These are phyloP conservation scores for Chalciporus pseudorubinellus DNA, from an alignment of 768 basidiomycete species.

Conservation along the genomic window DNA sequence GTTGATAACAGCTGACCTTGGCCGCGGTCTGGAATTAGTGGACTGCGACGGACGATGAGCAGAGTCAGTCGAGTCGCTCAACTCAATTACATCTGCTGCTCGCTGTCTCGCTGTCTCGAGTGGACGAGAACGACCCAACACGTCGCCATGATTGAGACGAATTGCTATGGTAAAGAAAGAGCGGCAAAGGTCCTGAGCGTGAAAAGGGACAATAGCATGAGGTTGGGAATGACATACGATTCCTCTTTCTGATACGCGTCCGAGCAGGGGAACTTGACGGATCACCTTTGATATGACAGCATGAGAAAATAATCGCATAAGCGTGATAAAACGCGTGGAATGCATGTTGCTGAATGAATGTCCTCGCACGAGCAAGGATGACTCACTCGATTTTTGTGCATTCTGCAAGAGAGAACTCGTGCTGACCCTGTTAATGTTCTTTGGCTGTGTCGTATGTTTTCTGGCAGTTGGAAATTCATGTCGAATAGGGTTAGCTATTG, in stretches of 20 bases:
- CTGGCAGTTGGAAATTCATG: constrained; percentile 7
- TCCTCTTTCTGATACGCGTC: constrained; percentile 17
- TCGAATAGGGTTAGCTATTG: background rate
- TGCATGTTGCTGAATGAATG: background rate
- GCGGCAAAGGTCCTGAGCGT: background rate
- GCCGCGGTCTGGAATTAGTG: background rate
- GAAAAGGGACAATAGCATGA: background rate
- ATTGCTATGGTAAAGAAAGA: constrained; percentile 6
- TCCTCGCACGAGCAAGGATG: background rate
- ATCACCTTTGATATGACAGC: background rate
- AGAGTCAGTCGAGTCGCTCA: constrained; percentile 25
- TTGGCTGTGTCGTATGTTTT: constrained; percentile 10
- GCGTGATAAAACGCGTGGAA: background rate
- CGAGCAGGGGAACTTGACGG: background rate
- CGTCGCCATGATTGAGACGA: constrained; percentile 8
- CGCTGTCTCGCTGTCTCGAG: constrained; percentile 5
- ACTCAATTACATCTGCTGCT: constrained; percentile 13
- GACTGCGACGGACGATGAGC: constrained; percentile 1
- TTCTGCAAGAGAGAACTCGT: constrained; percentile 10
- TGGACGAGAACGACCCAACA: constrained; percentile 9
- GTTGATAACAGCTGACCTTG: background rate
- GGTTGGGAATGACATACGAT: constrained; percentile 8
- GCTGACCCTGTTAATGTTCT: constrained; percentile 9
- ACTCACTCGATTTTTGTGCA: constrained; percentile 25
- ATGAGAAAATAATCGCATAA: background rate